Conservation (phyloP, 2,329 filamentous ascomycete genomes). For the Cladosporium cucumerinum region DNA sequence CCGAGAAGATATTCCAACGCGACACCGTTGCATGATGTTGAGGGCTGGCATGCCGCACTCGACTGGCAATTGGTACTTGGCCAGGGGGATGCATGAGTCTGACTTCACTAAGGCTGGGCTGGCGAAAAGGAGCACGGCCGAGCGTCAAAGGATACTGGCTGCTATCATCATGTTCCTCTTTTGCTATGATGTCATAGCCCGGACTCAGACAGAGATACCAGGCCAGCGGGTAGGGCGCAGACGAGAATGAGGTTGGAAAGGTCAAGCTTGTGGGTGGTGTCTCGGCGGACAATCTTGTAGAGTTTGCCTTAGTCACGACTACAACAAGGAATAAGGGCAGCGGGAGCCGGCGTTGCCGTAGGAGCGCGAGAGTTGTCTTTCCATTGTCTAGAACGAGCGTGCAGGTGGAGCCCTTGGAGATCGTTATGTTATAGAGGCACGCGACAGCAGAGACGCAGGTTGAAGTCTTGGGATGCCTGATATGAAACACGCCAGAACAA, state of each 20-base stretch:
- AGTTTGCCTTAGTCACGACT: slow-evolving; percentile 1
- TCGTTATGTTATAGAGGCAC: background rate
- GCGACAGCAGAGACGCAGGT: background rate
- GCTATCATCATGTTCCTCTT: background rate
- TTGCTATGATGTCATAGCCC: background rate
- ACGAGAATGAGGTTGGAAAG: background rate
- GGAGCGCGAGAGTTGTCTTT: slow-evolving; percentile 3
- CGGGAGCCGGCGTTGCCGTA: background rate
- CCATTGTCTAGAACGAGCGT: background rate
- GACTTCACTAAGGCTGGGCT: background rate
- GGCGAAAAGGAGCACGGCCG: background rate
- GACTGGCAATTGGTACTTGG: background rate
- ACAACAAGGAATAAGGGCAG: background rate
- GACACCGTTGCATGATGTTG: background rate
- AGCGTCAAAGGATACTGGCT: background rate
- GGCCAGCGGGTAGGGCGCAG: background rate
- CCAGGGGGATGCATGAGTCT: background rate
- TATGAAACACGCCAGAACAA: background rate
- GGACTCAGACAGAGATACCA: background rate
- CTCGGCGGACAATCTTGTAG: slow-evolving; percentile 4
- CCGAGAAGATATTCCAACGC: background rate
- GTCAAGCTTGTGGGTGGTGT: background rate
- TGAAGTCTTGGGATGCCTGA: background rate
- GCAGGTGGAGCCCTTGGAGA: background rate
- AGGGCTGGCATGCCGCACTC: background rate